Conservation (phyloP, 805 yeast genomes). For the Candida saitoana region DNA sequence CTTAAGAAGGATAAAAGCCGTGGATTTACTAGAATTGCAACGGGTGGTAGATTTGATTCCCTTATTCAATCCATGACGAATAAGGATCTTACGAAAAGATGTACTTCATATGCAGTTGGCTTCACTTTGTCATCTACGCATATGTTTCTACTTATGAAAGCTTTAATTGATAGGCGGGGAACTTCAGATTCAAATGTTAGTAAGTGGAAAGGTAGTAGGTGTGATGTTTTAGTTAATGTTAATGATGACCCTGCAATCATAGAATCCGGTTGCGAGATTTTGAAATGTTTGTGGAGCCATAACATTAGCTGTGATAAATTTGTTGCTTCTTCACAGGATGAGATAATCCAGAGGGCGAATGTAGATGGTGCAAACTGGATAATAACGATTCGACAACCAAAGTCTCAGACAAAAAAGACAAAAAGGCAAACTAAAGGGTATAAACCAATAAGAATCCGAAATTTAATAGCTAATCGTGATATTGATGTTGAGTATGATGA, state of each 20-base stretch:
- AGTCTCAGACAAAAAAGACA: conserved; percentile 15
- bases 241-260: conserved; percentile 53
- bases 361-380: conserved; percentile 73
- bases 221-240: conserved; percentile 79
- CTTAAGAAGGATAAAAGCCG: conserved; percentile 53
- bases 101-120: conserved; percentile 65
- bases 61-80: conserved; percentile 66
- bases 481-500: conserved; percentile 72
- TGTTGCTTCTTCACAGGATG: conserved; percentile 47
- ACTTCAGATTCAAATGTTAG: conserved; percentile 19
- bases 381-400: conserved; percentile 69
- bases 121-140: conserved; percentile 64
- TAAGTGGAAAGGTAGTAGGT: conserved; percentile 42
- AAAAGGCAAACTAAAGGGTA: conserved; percentile 37
- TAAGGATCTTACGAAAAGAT: conserved; percentile 20
- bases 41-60: conserved; percentile 91
- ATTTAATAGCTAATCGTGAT: conserved; percentile 58
- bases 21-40: conserved; percentile 57
- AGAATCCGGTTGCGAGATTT: conserved; percentile 59
- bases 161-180: conserved; percentile 15
- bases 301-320: conserved; percentile 73
- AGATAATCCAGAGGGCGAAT: conserved; percentile 57
- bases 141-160: conserved; percentile 34
- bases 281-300: conserved; percentile 67
- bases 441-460: conserved; percentile 73